Evolutionary conservation across 306 rosid genomes (phyloP).

Genomic region (Psophocarpus tetragonolobus): DNA sequence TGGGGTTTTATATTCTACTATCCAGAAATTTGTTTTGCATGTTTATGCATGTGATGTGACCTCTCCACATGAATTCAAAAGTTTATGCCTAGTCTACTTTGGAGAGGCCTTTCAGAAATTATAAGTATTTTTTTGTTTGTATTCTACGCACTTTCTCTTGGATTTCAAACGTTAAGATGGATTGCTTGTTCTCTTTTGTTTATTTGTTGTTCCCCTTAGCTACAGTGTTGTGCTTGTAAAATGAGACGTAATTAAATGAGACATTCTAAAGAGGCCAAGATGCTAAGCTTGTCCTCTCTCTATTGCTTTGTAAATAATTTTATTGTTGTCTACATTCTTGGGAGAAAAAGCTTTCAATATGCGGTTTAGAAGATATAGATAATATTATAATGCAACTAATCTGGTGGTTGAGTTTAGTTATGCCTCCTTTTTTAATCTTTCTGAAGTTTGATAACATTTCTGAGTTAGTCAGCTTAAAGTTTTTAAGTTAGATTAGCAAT

Average conservation of each 20-base stretch:
- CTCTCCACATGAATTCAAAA: not conserved
- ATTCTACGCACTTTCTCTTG: not conserved
- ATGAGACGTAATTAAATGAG: constrained; percentile 6
- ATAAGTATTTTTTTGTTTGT: not conserved
- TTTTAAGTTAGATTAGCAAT: not conserved
- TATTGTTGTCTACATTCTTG: constrained; percentile 12
- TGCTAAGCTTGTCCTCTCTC: not conserved
- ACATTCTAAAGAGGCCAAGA: not conserved
- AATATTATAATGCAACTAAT: not conserved
- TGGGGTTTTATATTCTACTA: constrained; percentile 14
- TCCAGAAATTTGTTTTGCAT: constrained; percentile 5
- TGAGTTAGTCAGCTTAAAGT: not conserved
- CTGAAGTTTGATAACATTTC: not conserved
- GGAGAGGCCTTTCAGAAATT: constrained; percentile 22
- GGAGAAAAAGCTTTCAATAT: not conserved
- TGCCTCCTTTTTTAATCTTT: not conserved
- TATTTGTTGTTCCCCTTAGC: not conserved
- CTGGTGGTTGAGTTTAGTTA: not conserved
- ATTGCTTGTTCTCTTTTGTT: not conserved
- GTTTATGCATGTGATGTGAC: constrained; percentile 9
- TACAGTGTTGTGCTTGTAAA: not conserved
- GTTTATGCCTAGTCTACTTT: constrained; percentile 9
- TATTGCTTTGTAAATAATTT: not conserved
- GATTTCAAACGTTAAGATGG: constrained; percentile 17
- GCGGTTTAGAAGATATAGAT: not conserved